Base-by-base conservation (phyloP, 2,329 filamentous ascomycete genomes). In the Capronia epimyces region DNA sequence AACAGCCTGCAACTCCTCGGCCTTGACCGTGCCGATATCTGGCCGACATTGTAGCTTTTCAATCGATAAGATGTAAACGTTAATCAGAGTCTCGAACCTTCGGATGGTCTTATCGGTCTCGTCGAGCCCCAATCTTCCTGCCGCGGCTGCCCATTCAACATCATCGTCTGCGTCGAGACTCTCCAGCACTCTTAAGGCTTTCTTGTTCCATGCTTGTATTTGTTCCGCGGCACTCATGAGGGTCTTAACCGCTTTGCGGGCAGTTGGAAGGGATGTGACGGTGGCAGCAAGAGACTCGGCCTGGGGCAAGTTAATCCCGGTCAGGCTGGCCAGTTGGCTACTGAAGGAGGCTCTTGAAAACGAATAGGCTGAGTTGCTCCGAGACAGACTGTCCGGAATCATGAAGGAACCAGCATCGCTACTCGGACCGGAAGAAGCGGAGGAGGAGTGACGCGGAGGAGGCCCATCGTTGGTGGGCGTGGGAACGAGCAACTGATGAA, bases 121-220 rank as follows among this genome's bases (percentile, higher is more conserved):
- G 10, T 72, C 72, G 29, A 75, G 56, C 7, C 72, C 72, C 52
- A 75, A 69, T 54, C 73, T 66, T 24, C 93, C 93, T 46, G 89
- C 93, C 1, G 90, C 91, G 1, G 93, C 80, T 7, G 81, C 90
- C 93, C 93, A 98, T 68, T 97, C 91, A 13, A 97, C 89, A 65
- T 98, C 93, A 67, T 97, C 93, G 57, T 97, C 91, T 46, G 90
- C 89, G 66, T 97, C 89, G 36, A 98, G 74, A 3, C 90, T 90
- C 48, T 81, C 80, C 46, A 98, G 82, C 25, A 97, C 90, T 62
- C 95, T 89, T 0, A 85, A 85, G 0, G 91, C 91, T 67, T 96
- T 96, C 57, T 80, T 80, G 64, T 96, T 95, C 93, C 93, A 98
- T 63, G 86, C 84, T 57, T 86, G 80, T 59, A 98, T 97, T 68